Conservation (phyloP, 176 grass and related monocot species). For the Themeda triandra region DNA sequence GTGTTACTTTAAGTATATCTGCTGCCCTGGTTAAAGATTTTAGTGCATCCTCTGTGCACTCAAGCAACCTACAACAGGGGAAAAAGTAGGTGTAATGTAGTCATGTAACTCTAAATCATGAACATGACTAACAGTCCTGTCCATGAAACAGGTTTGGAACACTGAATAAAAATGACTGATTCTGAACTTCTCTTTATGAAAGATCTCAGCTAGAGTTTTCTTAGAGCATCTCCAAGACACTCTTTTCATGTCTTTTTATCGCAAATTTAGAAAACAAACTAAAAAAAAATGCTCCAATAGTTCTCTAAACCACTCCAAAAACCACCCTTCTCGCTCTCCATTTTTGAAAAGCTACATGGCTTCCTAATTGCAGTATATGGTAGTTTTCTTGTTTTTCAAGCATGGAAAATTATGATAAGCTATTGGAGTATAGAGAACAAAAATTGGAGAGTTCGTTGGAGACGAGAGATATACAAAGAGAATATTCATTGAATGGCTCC, state of each 20-base stretch:
- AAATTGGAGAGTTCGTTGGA: not conserved
- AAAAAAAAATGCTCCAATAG: not conserved
- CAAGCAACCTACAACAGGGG: slow-evolving; percentile 53
- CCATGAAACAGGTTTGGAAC: too few relatives aligned
- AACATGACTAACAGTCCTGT: too few relatives aligned
- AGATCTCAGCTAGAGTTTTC: not conserved
- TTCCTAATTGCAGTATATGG: not conserved
- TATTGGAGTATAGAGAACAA: not conserved
- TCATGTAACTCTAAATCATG: slow-evolving; percentile 13
- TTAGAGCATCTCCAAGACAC: not conserved
- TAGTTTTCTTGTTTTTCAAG: not conserved
- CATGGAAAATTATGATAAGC: not conserved
- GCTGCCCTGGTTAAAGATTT: slow-evolving; percentile 65
- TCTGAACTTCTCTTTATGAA: slow-evolving; percentile 7
- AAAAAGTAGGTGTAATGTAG: not conserved
- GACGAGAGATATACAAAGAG: not conserved
- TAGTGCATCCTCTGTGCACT: slow-evolving; percentile 71
- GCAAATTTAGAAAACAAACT: not conserved
- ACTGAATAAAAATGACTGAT: not conserved
- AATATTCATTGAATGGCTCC: not conserved
- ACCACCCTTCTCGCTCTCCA: not conserved
- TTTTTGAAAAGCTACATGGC: not conserved
- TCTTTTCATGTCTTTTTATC: not conserved
- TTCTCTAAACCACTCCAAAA: not conserved
- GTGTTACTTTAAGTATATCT: slow-evolving; percentile 84